Conservation (phyloP, 129 eudicot genomes). For the Lactuca saligna region DNA sequence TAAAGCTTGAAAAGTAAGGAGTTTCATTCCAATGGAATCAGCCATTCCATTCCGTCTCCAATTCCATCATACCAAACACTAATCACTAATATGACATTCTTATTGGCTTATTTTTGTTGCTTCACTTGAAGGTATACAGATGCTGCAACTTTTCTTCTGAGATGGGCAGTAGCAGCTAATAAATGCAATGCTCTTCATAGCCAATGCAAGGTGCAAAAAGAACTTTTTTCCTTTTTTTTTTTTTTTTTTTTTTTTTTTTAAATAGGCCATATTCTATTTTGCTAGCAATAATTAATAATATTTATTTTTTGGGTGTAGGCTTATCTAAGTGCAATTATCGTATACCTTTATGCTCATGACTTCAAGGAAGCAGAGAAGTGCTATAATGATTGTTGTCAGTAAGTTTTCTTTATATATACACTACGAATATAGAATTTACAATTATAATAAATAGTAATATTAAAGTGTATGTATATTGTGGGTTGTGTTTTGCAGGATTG, state of each 20-base stretch:
- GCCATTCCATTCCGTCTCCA: no score
- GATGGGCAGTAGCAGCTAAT: constrained; percentile 81
- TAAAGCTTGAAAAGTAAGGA: constrained; percentile 83
- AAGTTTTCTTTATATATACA: constrained; percentile 40
- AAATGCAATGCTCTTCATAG: constrained; percentile 90
- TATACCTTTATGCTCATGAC: constrained; percentile 81
- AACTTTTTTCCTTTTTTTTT: not conserved
- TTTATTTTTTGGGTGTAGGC: constrained; percentile 52
- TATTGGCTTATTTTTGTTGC: constrained; percentile 6
- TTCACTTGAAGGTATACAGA: constrained; percentile 57
- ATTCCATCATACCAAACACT: no score
- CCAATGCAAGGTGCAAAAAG: constrained; percentile 71
- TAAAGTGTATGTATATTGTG: constrained; percentile 5
- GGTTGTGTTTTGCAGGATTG: constrained; percentile 55
- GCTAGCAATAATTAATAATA: constrained; percentile 5
- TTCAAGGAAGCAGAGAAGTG: constrained; percentile 84
- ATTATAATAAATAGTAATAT: no score
- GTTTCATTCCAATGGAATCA: not conserved
- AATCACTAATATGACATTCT: no score
- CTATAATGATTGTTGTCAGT: constrained; percentile 95
- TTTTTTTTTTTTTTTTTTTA: not conserved
- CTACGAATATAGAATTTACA: no score
- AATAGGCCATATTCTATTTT: not conserved
- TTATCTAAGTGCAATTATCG: constrained; percentile 93
- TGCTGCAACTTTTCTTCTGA: constrained; percentile 78